Conservation (phyloP, 805 yeast genomes). For the Vanderwaltozyma polyspora region DNA sequence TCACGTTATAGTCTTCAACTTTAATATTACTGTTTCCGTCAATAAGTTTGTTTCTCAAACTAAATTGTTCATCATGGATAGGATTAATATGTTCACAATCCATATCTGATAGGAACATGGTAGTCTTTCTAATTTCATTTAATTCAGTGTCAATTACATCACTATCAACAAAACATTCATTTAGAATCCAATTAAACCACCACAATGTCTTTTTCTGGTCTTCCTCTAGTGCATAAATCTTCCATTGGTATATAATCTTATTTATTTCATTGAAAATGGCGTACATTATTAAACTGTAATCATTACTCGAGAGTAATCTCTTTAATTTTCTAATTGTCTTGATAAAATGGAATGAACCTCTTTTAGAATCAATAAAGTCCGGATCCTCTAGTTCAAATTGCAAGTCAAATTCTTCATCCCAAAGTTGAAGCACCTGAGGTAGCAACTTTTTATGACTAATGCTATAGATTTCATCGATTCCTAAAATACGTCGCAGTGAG, state of each 20-base stretch:
- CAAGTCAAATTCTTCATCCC: neutral
- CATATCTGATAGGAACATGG: no score
- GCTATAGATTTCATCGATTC: no score
- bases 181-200: slow-evolving; percentile 19
- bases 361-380: no score
- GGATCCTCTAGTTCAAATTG: slow-evolving; percentile 1
- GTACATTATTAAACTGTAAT: neutral
- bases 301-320: neutral
- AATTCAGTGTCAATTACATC: neutral
- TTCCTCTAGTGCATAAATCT: slow-evolving; percentile 7
- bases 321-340: neutral
- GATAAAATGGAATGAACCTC: no score
- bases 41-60: no score
- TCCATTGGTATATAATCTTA: slow-evolving; percentile 21
- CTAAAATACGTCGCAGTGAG: no score
- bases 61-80: no score
- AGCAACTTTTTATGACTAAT: no score
- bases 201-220: slow-evolving; percentile 6
- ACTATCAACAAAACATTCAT: slow-evolving; percentile 5
- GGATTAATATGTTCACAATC: no score
- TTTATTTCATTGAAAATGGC: slow-evolving; percentile 15
- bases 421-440: no score
- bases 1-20: neutral
- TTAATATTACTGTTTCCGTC: slow-evolving; percentile 4
- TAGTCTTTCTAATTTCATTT: neutral